Evolutionary conservation across 345 rosid genomes (phyloP), one percentile per base, ranked within the genome.

Genomic region (Pugionium dolabratum): DNA sequence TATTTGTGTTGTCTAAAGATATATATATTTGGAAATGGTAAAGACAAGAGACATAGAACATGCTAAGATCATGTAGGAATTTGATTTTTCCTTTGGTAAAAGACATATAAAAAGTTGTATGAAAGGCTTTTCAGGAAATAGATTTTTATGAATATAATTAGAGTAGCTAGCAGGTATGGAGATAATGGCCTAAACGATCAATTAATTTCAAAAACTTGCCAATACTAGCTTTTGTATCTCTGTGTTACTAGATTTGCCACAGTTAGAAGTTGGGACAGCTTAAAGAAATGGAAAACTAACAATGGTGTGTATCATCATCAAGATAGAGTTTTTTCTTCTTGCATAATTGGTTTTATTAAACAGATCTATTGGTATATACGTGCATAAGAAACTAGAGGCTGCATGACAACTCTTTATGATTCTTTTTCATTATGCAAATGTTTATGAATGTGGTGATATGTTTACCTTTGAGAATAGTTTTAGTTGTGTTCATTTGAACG

Each of bases 201-300:
- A 58, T 36, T 47, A 18, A 18, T 47, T 66, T 57, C 69, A 57
- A 77, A 18, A 78, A 77, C 78, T 76, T 51, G 67, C 58, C 44
- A 58, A 52, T 53, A 33, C n/a, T 44, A 52, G 56, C 60, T 67
- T 51, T 67, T 51, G 71, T 37, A 66, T 44, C 57, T 77, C 40
- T 41, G 73, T 63, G 64, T 68, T 54, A 64, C 56, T 62, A 48
- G 78, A 70, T 70, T 70, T 60, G 64, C 68, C 81, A 72, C 78
- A 9, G 4, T 26, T 57, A 48, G 37, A 55, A 55, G 46, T 56
- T 60, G 73, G 54, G 62, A 49, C 36, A 59, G 45, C 18, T 69
- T 28, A 52, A 27, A 67, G 45, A 65, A 30, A 18, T 18, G 18
- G 18, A 18, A 18, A 18, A 18, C 18, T 18, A 18, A 18, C 18